Conservation (phyloP, 2,329 filamentous ascomycete species). For the Epichloe sp. region DNA sequence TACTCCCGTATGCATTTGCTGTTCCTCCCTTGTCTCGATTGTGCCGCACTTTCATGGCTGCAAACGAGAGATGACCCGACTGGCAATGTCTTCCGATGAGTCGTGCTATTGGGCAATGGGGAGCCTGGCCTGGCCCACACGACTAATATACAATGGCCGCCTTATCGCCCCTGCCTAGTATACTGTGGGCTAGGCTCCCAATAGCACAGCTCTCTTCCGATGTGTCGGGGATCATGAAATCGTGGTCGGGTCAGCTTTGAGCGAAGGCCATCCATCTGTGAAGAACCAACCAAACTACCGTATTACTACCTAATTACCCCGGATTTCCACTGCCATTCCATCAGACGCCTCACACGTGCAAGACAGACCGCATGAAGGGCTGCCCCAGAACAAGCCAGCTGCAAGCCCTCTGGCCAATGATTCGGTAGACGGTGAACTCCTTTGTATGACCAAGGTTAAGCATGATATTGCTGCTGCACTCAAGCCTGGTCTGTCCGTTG, state of each 20-base stretch:
- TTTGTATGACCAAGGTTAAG: not conserved
- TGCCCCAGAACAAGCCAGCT: slow-evolving; percentile 2
- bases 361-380: not conserved
- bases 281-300: not conserved
- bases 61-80: not conserved
- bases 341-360: not conserved
- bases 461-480: not conserved
- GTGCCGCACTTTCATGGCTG: not conserved
- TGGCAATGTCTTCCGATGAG: not conserved
- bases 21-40: not conserved
- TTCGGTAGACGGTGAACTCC: not conserved
- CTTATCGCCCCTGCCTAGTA: too few relatives aligned
- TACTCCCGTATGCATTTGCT: too few relatives aligned
- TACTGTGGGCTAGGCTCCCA: too few relatives aligned
- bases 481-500: not conserved
- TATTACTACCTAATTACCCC: not conserved
- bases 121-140: too few relatives aligned
- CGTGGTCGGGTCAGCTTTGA: too few relatives aligned
- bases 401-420: not conserved
- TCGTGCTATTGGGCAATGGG: not conserved
- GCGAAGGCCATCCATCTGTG: too few relatives aligned
- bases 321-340: not conserved
- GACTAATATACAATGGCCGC: not conserved
- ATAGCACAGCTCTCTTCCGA: too few relatives aligned
- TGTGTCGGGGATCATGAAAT: too few relatives aligned